Evolutionary conservation across 768 basidiomycete genomes (phyloP), one percentile per base, ranked within the genome.

Genomic region (Trametes gibbosa): DNA sequence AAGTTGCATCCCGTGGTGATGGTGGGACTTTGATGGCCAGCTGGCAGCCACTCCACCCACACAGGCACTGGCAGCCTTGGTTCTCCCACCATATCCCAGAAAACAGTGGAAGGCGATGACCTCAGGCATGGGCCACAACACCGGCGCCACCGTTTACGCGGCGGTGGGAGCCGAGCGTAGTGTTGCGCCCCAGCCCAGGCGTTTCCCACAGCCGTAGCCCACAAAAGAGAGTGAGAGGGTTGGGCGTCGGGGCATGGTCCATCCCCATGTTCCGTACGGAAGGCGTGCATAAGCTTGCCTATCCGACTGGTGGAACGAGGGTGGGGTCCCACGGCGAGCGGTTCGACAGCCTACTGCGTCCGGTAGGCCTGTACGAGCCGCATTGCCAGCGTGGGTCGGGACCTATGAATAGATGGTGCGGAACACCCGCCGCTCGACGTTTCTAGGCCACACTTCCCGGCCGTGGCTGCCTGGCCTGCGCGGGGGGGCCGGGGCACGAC

Each of bases 1-100:
- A 43, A 47, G 45, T 52, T 39, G 50, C 40, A 48, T 59, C 58
- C 58, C 51, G 52, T 59, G 51, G 58, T 59, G 58, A 59, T 53
- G 58, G 58, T 59, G 58, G 52, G 58, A 59, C 25, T 47, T 39
- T 53, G 47, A 53, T 59, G 51, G 40, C 27, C 37, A 35, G 48
- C n/a, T n/a, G 17, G 29, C 29, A 39, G 42, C 32, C 41, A 19
- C 41, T n/a, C 27, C 41, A 40, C 27, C 19, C 10, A n/a, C 32
- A 8, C 29, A 32, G 29, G 10, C 43, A 21, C 53, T 49, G 46
- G 24, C 25, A 12, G 6, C 1, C 19, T 10, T 32, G 9, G 23
- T 39, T 48, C 47, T 54, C 55, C 27, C 47, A 49, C 23, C 27
- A 19, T 32, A 25, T 19, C 39, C 37, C 47, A 39, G 39, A 34